Conservation (phyloP, 2,329 filamentous ascomycete species). For the Dryadomyces quercivorus region DNA sequence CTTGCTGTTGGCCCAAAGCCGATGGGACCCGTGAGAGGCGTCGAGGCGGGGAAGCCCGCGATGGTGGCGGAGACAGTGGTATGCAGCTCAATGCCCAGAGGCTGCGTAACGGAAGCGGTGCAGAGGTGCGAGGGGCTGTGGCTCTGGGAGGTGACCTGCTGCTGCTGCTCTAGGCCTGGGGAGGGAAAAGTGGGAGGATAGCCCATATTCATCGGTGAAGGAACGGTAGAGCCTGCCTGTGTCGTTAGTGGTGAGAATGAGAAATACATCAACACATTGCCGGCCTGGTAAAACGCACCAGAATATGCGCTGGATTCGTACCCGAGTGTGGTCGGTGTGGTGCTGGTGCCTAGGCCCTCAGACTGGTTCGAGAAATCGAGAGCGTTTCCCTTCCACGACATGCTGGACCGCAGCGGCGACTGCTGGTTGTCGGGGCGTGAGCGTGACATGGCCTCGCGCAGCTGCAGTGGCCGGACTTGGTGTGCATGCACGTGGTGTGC, state of each 20-base stretch:
- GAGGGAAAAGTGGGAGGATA: conserved; percentile 30
- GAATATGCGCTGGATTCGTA: conserved; percentile 40
- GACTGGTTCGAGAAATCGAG: conserved; percentile 39
- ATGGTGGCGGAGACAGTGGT: conserved; percentile 7
- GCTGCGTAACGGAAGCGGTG: conserved; percentile 33
- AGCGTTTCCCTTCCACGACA: conserved; percentile 51
- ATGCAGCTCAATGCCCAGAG: conserved; percentile 28
- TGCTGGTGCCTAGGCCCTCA: conserved; percentile 12
- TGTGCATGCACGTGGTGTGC: conserved; percentile 15
- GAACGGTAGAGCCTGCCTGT: conserved; percentile 29
- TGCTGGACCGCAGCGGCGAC: conserved; percentile 45
- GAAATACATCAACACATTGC: background rate
- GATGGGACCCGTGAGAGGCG: conserved; percentile 40
- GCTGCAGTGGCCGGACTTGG: conserved; percentile 40
- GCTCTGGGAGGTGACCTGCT: conserved; percentile 24
- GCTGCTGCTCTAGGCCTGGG: conserved; percentile 23
- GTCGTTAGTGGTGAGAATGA: conserved; percentile 12
- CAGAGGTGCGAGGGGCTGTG: conserved; percentile 31
- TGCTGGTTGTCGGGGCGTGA: conserved; percentile 46
- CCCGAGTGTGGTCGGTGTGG: conserved; percentile 25
- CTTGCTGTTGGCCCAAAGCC: conserved; percentile 32
- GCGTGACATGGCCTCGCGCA: conserved; percentile 43
- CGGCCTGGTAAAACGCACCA: conserved; percentile 26
- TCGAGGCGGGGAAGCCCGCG: conserved; percentile 19
- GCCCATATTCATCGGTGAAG: conserved; percentile 36